These are phyloP conservation scores for Musa itinerans DNA, from an alignment of 176 grass and related monocot species.

Conservation along the genomic window DNA sequence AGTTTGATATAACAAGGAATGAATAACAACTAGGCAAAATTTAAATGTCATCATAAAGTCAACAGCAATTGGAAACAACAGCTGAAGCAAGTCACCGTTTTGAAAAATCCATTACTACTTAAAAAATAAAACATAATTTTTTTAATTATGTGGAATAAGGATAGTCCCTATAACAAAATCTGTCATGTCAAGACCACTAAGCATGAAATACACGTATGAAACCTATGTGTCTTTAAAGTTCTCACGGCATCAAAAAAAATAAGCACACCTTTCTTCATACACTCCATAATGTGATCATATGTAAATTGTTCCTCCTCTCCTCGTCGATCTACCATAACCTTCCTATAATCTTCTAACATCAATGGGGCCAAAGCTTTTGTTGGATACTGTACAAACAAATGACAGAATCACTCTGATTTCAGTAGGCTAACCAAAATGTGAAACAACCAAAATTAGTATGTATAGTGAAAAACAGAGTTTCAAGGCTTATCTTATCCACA, in stretches of 20 bases:
- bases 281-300: constrained; percentile 55
- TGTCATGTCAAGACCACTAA: background rate
- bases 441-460: background rate
- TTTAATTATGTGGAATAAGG: background rate
- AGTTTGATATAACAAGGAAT: too few relatives aligned
- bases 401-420: constrained; percentile 7
- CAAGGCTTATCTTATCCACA: background rate
- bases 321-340: constrained; percentile 67
- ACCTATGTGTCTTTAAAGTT: background rate
- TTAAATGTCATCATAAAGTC: too few relatives aligned
- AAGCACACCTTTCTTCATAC: constrained; percentile 82
- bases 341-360: constrained; percentile 91
- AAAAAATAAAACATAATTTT: background rate
- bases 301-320: constrained; percentile 76
- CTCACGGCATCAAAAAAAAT: background rate
- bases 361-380: constrained; percentile 94
- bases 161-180: background rate
- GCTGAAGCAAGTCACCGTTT: background rate
- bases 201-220: background rate
- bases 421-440: background rate
- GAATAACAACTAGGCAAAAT: too few relatives aligned
- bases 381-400: constrained; percentile 60
- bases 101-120: background rate
- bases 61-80: background rate
- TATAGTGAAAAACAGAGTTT: background rate